Evolutionary conservation across 495 filamentous ascomycete genomes (phyloP), one percentile per base, ranked within the genome.

Genomic region (Pyrenula massariospora): DNA sequence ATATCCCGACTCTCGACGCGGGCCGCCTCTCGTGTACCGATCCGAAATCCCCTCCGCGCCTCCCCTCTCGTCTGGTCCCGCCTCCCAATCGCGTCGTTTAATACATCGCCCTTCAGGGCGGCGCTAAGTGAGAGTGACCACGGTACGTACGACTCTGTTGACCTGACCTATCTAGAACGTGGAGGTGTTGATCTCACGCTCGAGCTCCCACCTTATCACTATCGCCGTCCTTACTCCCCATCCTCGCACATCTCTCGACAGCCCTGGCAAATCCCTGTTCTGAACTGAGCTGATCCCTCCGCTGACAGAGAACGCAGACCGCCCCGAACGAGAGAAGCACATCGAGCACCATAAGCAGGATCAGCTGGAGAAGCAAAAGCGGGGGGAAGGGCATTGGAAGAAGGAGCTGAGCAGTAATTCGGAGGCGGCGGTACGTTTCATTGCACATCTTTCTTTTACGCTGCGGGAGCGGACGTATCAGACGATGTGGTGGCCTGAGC

Each of bases 381-480:
- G 81, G 12, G 91, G 91, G 21, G 83, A 85, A 68, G 87, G 75
- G 12, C 78, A 89, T 60, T 95, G 91, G 91, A 87, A 87, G 68
- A 73, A 83, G 20, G 84, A 88, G 65, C 69, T 96, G 55, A 87
- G 88, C 3, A 87, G 82, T 57, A 80, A 88, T 65, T 89, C 84
- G 63, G 91, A 96, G 76, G 84, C 84, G 59, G 83, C 82, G 63
- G 83, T 96, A 69, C 50, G 73, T 63, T 2, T 56, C 52, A 22
- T 57, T 12, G 25, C 10, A 12, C 11, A 24, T 23, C 15, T 31
- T 58, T 47, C 25, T 53, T 24, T 11, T 15, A 11, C 5, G 21
- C 31, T 50, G 50, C 19, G 22, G n/a, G n/a, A n/a, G n/a, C n/a
- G n/a, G n/a, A n/a, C n/a, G n/a, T n/a, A n/a, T n/a, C n/a, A n/a